Percentiles rank a stretch among this genome's conserved stretches.
These are phyloP conservation scores for Brassica cretica DNA, from an alignment of 345 rosid species.

Conservation along the genomic window DNA sequence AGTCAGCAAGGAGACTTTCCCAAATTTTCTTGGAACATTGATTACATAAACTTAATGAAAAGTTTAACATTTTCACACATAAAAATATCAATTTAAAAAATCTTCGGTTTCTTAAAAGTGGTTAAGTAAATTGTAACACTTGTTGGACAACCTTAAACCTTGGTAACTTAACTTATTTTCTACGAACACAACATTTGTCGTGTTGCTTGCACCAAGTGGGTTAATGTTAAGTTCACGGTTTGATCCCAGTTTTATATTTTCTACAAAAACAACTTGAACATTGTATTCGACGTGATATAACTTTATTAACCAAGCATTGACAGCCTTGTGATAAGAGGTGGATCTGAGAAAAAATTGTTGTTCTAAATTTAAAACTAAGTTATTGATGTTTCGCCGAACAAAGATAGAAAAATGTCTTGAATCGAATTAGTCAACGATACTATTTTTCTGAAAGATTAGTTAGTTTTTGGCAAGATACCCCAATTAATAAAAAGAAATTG, in stretches of 20 bases:
- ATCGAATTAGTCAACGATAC: too few relatives aligned
- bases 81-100: background rate
- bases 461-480: too few relatives aligned
- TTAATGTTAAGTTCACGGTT: too few relatives aligned
- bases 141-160: slow-evolving; percentile 37
- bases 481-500: too few relatives aligned
- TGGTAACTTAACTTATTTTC: slow-evolving; percentile 14
- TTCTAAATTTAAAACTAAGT: too few relatives aligned
- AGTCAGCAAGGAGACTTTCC: slow-evolving; percentile 17
- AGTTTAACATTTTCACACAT: slow-evolving; percentile 21
- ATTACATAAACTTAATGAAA: slow-evolving; percentile 23
- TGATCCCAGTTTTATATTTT: too few relatives aligned
- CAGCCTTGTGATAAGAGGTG: too few relatives aligned
- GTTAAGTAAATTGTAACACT: slow-evolving; percentile 27
- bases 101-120: slow-evolving; percentile 11
- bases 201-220: slow-evolving; percentile 4
- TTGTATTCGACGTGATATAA: background rate
- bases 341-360: too few relatives aligned
- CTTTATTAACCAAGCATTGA: background rate
- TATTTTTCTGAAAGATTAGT: too few relatives aligned
- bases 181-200: background rate
- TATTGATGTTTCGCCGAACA: too few relatives aligned
- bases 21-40: slow-evolving; percentile 36
- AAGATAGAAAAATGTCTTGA: too few relatives aligned
- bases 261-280: background rate